Base-by-base conservation (phyloP, 345 rosid genomes). In the Citrus unshiu region DNA sequence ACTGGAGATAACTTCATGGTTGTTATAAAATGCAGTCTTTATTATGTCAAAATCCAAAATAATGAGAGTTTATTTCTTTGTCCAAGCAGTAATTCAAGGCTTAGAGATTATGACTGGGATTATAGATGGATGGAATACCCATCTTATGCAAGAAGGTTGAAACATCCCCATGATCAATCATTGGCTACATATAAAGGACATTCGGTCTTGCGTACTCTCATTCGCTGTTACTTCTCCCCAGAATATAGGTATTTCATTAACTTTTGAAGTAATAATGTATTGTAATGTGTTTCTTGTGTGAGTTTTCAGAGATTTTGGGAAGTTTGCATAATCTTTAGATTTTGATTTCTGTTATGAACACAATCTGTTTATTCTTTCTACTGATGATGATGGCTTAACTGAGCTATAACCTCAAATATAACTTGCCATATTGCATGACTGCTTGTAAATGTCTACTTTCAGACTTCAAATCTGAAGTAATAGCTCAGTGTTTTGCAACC, bases 151-250 rank as follows among this genome's bases (percentile, higher is more conserved):
- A 87, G 78, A 81, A 74, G 35, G 57, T 27, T 74, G 84, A 87
- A 87, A 39, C 95, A 91, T 81, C 88, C 92, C 46, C 39, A 51
- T 51, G 93, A 90, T 83, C 86, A 68, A 70, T 91, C 93, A 32
- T 61, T 91, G 83, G 86, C 90, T 75, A 91, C 95, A 76, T 91
- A 88, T 75, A 86, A 62, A 63, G 93, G 95, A 66, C 95, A 90
- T 80, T 85, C 90, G 10, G 88, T 91, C 78, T 75, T 91, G 83
- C 79, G 76, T 39, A 90, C 95, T 72, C 77, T 89, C 74, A 89
- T 91, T 57, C 91, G 92, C 57, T 91, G 95, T 78, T 87, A 89
- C 87, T 91, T 89, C 89, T 89, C 95, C 62, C 95, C 95, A 13
- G 82, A 72, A 68, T 83, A 86, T 77, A 90, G 93, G 95, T 91